These are phyloP conservation scores for Lecanicillium sp. DNA, from an alignment of 2,329 filamentous ascomycete species.

Conservation along the genomic window DNA sequence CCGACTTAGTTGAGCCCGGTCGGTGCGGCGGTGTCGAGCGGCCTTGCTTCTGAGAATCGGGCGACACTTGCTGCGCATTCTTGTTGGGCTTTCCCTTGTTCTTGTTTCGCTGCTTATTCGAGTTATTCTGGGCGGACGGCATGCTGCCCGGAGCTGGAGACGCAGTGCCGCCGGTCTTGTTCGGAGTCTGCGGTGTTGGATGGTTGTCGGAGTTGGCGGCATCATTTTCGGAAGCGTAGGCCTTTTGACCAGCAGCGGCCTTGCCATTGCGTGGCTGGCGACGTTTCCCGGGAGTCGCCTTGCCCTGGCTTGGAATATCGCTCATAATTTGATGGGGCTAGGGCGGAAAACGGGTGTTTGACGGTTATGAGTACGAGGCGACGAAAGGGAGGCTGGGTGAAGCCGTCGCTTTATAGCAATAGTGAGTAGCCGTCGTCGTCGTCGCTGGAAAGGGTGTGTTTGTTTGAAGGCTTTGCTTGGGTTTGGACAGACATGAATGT, in stretches of 20 bases:
- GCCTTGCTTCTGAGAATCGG: conserved; percentile 29
- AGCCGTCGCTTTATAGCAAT: background rate
- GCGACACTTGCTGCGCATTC: conserved; percentile 22
- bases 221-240: conserved; percentile 54
- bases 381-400: background rate
- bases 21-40: conserved; percentile 35
- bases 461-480: too few relatives aligned
- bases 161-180: conserved; percentile 27
- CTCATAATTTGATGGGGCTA: conserved; percentile 20
- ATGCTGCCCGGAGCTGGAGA: conserved; percentile 21
- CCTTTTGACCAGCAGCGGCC: conserved; percentile 36
- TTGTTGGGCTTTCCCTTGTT: conserved; percentile 12
- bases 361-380: background rate
- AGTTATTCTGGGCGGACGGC: conserved; percentile 16
- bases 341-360: too few relatives aligned
- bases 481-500: too few relatives aligned
- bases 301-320: conserved; percentile 22
- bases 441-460: background rate
- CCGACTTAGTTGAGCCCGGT: conserved; percentile 34
- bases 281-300: conserved; percentile 26
- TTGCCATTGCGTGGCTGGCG: conserved; percentile 31
- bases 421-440: background rate
- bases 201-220: conserved; percentile 20
- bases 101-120: conserved; percentile 20
- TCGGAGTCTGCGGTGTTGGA: conserved; percentile 36